phyloP scores from a whole-genome alignment of 805 yeast species.

The Saccharomycopsis sp. region DNA sequence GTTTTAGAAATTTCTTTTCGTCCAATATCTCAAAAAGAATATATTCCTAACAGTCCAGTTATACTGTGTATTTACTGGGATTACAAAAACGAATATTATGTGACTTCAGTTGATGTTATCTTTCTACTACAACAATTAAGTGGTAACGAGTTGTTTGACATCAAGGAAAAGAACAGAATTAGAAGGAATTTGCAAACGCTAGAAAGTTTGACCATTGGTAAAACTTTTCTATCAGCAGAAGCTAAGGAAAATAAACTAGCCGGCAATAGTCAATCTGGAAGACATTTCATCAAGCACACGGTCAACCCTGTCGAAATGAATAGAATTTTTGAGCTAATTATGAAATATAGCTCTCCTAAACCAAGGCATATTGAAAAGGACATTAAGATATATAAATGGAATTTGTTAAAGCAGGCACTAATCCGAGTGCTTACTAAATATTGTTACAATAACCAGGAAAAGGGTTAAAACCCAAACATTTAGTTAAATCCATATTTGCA shows the following conservation, averaged over 20 bases:
- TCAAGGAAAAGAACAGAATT: slow-evolving; percentile 65
- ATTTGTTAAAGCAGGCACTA: slow-evolving; percentile 43
- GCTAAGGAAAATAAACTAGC: not conserved
- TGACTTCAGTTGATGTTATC: slow-evolving; percentile 64
- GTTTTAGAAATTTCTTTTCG: slow-evolving; percentile 28
- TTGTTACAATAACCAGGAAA: too few relatives aligned
- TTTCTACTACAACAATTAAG: slow-evolving; percentile 49
- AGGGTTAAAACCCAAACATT: too few relatives aligned
- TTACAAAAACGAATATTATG: slow-evolving; percentile 31
- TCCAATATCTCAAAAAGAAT: slow-evolving; percentile 32
- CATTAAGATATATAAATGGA: slow-evolving; percentile 61
- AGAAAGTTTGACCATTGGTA: slow-evolving; percentile 53
- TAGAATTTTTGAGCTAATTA: slow-evolving; percentile 40
- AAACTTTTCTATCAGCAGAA: slow-evolving; percentile 29
- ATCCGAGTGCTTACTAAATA: slow-evolving; percentile 54
- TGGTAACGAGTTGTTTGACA: slow-evolving; percentile 41
- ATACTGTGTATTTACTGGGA: slow-evolving; percentile 57
- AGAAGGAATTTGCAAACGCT: slow-evolving; percentile 61
- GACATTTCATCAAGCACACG: slow-evolving; percentile 18
- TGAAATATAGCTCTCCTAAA: slow-evolving; percentile 55
- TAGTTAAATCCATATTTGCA: too few relatives aligned
- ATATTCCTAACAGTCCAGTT: slow-evolving; percentile 36
- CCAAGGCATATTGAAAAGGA: slow-evolving; percentile 69
- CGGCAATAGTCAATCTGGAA: slow-evolving; percentile 4
- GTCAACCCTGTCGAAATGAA: slow-evolving; percentile 12